Percentiles rank a stretch among this genome's conserved stretches.
These are phyloP conservation scores for Rhizoclosmatium sp. DNA, from an alignment of 192 early-diverging fungal species.

Conservation along the genomic window DNA sequence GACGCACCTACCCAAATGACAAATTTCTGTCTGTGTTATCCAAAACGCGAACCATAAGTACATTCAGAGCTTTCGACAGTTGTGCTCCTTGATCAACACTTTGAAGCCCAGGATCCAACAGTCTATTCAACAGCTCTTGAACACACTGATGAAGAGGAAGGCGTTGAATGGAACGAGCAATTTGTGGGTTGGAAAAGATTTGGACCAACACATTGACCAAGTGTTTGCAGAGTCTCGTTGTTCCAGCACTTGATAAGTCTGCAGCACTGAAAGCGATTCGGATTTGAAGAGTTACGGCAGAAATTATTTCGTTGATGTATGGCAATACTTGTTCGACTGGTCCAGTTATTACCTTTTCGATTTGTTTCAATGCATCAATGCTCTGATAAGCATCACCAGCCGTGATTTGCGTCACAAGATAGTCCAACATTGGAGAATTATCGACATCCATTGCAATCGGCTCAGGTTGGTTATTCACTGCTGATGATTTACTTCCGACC, in stretches of 20 bases:
- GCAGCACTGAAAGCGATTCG: constrained; percentile 73
- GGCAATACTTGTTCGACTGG: constrained; percentile 61
- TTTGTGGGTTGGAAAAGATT: constrained; percentile 73
- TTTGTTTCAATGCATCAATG: constrained; percentile 77
- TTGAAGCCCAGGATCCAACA: constrained; percentile 81
- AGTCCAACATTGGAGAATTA: constrained; percentile 61
- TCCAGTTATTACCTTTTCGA: constrained; percentile 70
- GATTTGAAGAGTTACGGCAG: constrained; percentile 76
- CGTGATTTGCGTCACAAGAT: constrained; percentile 74
- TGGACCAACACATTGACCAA: constrained; percentile 78
- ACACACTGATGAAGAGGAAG: constrained; percentile 74
- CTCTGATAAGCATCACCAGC: constrained; percentile 67
- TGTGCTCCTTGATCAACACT: constrained; percentile 63
- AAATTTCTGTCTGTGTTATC: constrained; percentile 87
- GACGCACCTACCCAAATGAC: constrained; percentile 64
- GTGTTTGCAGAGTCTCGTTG: constrained; percentile 80
- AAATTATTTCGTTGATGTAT: constrained; percentile 72
- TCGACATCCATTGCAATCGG: background rate
- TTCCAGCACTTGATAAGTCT: constrained; percentile 56
- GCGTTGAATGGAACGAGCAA: constrained; percentile 71
- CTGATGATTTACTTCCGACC: background rate
- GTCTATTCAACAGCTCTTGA: constrained; percentile 77
- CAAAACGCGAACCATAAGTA: constrained; percentile 87
- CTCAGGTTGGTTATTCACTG: background rate
- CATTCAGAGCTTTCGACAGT: constrained; percentile 79